Conservation (phyloP, 192 early-diverging fungal species). For the Dimargaris verticillata region DNA sequence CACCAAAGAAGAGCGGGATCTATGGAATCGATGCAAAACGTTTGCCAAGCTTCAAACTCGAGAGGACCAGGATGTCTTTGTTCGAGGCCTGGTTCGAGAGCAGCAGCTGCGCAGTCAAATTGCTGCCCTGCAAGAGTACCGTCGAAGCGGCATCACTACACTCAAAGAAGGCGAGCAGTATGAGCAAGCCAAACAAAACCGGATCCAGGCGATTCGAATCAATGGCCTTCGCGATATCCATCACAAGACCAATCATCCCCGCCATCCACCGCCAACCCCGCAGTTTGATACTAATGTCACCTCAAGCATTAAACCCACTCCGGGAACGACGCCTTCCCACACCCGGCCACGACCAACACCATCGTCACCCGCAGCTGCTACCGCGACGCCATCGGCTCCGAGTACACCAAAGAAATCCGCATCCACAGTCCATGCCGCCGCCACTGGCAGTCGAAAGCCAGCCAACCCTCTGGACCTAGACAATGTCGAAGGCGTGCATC, state of each 20-base stretch:
- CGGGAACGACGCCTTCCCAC: neutral
- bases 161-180: conserved; percentile 58
- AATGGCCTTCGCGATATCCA: conserved; percentile 1
- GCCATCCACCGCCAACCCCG: conserved; percentile 1
- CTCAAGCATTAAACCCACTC: neutral
- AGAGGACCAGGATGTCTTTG: conserved; percentile 64
- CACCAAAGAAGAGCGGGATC: conserved; percentile 75
- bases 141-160: conserved; percentile 73
- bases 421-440: neutral
- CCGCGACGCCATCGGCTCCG: conserved; percentile 13
- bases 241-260: neutral
- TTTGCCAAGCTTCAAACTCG: conserved; percentile 75
- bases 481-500: conserved; percentile 68
- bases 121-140: conserved; percentile 72
- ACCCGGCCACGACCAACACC: conserved; percentile 8
- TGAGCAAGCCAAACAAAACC: conserved; percentile 30
- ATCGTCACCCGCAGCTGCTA: conserved; percentile 10
- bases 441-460: conserved; percentile 12
- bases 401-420: conserved; percentile 7
- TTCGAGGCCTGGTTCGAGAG: conserved; percentile 54
- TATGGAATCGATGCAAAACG: conserved; percentile 58
- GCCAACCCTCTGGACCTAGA: conserved; percentile 61
- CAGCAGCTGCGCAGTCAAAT: conserved; percentile 61
- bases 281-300: conserved; percentile 12
- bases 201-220: conserved; percentile 27